Conservation (phyloP, 768 basidiomycete genomes). For the Crepidotus variabilis region DNA sequence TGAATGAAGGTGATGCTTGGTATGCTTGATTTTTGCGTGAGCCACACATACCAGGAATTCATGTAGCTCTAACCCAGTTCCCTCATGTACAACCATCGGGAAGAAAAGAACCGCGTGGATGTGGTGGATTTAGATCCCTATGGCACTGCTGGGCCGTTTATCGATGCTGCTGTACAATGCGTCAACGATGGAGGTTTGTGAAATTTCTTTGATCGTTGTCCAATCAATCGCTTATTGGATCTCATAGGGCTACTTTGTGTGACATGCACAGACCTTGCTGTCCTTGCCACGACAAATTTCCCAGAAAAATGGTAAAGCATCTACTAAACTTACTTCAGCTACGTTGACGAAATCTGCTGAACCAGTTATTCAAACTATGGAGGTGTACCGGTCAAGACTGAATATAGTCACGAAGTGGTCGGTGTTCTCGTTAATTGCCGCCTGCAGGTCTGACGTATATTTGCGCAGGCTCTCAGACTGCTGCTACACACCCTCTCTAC, state of each 20-base stretch:
- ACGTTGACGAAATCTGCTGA: background rate
- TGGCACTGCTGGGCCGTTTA: conserved; percentile 94
- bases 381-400: conserved; percentile 84
- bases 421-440: conserved; percentile 19
- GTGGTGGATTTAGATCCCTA: conserved; percentile 98
- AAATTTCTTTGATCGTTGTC: background rate
- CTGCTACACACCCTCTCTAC: conserved; percentile 85
- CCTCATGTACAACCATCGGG: conserved; percentile 87
- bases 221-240: conserved; percentile 1
- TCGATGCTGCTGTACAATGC: conserved; percentile 90
- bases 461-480: conserved; percentile 75
- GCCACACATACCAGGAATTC: background rate
- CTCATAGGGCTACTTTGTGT: conserved; percentile 80
- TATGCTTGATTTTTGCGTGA: conserved; percentile 29
- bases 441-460: background rate
- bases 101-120: conserved; percentile 73
- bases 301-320: conserved; percentile 89
- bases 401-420: conserved; percentile 93
- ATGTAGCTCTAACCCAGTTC: conserved; percentile 41
- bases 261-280: conserved; percentile 94
- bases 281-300: conserved; percentile 90
- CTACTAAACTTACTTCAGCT: background rate
- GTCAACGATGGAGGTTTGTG: conserved; percentile 79
- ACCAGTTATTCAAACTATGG: conserved; percentile 92
- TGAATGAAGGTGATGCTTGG: conserved; percentile 96